Base-by-base conservation (phyloP, 1,284 basidiomycete genomes). In the Moesziomyces parantarcticus region DNA sequence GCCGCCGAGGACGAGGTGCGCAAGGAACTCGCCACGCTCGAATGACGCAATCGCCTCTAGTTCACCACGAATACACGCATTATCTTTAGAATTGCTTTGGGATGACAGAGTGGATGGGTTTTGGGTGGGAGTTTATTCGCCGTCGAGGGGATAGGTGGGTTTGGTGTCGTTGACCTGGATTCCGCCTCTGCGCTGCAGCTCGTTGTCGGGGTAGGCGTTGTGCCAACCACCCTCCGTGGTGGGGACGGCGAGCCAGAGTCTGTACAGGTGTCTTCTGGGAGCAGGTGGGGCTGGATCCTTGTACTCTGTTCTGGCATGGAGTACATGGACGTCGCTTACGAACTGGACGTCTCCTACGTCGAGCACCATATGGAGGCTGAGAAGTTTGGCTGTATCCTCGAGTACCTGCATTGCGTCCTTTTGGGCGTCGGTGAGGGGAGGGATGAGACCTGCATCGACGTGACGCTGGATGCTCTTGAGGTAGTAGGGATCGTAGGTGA, bases 1-100 rank as follows among this genome's bases (percentile, higher is more conserved):
- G 92, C 94, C 42, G 90, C 90, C 9, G 94, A 97, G 85, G 88
- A 84, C 8, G 90, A 92, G 73, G 92, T 97, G 75, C 87, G 89
- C 75, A 89, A 89, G 81, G 94, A 97, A 86, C 89, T 97, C 45
- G 80, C 84, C 5, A 84, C 84, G 25, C 84, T 90, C 40, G 87
- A 84, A 44, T 79, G 20, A 39, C 6, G 29, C 29, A 18, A 39
- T 16, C 34, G 3, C 34, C 36, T 7, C 16, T 39, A n/a, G 16
- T 48, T 18, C 46, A 48, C 25, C 10, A 29, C 10, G 10, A 32
- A 18, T 39, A 39, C 16, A 39, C 36, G 36, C 10, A 32, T 29
- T 11, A 29, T 32, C 16, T 14, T 16, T 6, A 16, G 16, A 14
- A 14, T 39, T 16, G 16, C 14, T 18, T 18, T 39, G 36, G 11